Evolutionary conservation across 2,329 filamentous ascomycete species (phyloP), one percentile per base, ranked within the genome.

Genomic region (Cladosporium phlei): DNA sequence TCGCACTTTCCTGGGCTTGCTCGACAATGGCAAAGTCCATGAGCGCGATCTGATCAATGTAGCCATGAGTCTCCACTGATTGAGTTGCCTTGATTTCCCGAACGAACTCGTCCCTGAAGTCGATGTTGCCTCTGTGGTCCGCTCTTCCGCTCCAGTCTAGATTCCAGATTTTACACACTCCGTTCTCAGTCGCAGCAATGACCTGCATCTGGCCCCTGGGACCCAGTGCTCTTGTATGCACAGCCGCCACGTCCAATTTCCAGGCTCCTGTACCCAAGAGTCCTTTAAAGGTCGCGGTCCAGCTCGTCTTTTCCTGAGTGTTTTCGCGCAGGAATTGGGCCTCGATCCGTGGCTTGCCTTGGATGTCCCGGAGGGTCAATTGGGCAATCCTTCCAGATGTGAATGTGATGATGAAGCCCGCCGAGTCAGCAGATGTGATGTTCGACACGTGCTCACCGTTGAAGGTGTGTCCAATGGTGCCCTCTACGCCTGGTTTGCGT

Each of bases 341-440:
- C 10, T 80, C 80, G 40, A 98, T 83, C 32, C 80, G 78, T 3
- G 91, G 87, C 59, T 89, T 85, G 19, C 93, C 93, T 65, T 96
- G 88, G 33, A 82, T 73, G 66, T 98, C 91, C 58, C 89, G 80
- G 12, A 97, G 76, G 42, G 81, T 89, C 65, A 98, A 73, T 64
- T 96, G 93, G 5, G 87, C 88, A 30, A 95, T 74, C 50, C 93
- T 81, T 11, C 93, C 93, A 49, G 81, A 89, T 64, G 86, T 95
- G 53, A 95, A 85, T 9, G 83, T 80, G 28, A 96, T 73, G 40
- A 97, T 76, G 60, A 95, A 93, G 8, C 93, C 93, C 4, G 89
- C 83, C 40, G 83, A 87, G 62, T 96, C 91, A 20, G 88, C 88
- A 58, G 87, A 88, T 34, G 89, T 78, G 34, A 98, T 76, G 47